phyloP scores from a whole-genome alignment of 2,329 filamentous ascomycete species.

The Penicillium occitanis region DNA sequence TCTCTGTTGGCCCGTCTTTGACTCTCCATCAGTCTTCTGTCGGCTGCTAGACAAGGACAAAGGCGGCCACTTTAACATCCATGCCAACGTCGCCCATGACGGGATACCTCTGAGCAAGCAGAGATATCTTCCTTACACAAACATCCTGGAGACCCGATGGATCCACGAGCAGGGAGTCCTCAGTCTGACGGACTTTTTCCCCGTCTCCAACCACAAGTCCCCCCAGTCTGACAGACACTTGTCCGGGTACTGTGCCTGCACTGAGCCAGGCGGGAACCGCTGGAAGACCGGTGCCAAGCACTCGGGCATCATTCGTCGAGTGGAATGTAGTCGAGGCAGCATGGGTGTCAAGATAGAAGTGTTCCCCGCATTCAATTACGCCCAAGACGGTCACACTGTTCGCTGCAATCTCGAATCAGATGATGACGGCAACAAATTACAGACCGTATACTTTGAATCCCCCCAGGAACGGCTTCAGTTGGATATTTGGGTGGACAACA shows the following conservation, averaged over 20 bases:
- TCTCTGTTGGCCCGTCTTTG: slow-evolving; percentile 81
- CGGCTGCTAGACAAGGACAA: slow-evolving; percentile 72
- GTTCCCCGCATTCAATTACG: slow-evolving; percentile 73
- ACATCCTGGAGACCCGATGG: slow-evolving; percentile 74
- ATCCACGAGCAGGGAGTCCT: slow-evolving; percentile 73
- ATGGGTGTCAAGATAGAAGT: slow-evolving; percentile 67
- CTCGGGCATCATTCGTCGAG: slow-evolving; percentile 61
- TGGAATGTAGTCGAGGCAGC: slow-evolving; percentile 69
- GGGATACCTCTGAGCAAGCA: slow-evolving; percentile 65
- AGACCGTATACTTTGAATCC: slow-evolving; percentile 64
- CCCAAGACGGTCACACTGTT: slow-evolving; percentile 57
- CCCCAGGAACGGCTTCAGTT: slow-evolving; percentile 62
- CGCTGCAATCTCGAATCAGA: slow-evolving; percentile 37
- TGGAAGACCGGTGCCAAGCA: slow-evolving; percentile 49
- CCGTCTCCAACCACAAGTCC: slow-evolving; percentile 62
- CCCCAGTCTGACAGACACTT: slow-evolving; percentile 34
- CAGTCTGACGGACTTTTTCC: slow-evolving; percentile 73
- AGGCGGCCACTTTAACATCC: slow-evolving; percentile 70
- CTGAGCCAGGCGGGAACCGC: slow-evolving; percentile 46
- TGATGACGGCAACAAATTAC: slow-evolving; percentile 48
- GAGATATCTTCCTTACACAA: slow-evolving; percentile 72
- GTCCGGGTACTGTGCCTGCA: slow-evolving; percentile 38
- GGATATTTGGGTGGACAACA: slow-evolving; percentile 65
- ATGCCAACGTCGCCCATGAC: slow-evolving; percentile 47
- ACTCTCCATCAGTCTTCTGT: slow-evolving; percentile 74